phyloP scores from a whole-genome alignment of 192 early-diverging fungal genomes.

The Backusella westeae region DNA sequence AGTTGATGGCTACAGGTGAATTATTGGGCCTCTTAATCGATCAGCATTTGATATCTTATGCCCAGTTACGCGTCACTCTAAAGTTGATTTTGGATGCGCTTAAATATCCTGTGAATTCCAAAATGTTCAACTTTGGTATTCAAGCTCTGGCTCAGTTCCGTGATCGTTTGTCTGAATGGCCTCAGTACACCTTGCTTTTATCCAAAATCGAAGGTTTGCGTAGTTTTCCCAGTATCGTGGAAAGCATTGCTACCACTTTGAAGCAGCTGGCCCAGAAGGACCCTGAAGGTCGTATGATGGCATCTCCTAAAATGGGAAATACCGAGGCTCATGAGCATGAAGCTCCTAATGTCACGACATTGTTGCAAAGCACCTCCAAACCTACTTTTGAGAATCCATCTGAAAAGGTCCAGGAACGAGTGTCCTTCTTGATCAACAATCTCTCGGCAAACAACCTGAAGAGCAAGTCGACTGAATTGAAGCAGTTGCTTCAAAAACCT shows the following conservation, averaged over 20 bases:
- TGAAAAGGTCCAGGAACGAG: conserved; percentile 70
- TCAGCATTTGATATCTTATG: conserved; percentile 76
- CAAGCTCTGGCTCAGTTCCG: conserved; percentile 83
- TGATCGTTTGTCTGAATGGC: conserved; percentile 82
- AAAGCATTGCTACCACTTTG: conserved; percentile 11
- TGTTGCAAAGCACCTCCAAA: conserved; percentile 4
- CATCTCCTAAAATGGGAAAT: neutral
- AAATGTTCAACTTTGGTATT: conserved; percentile 90
- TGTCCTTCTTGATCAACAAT: conserved; percentile 98
- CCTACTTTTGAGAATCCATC: conserved; percentile 17
- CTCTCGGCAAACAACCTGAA: conserved; percentile 82
- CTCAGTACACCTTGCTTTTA: conserved; percentile 80
- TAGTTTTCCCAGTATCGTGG: neutral
- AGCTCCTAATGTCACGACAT: conserved; percentile 1
- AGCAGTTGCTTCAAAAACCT: conserved; percentile 65
- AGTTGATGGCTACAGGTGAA: conserved; percentile 82
- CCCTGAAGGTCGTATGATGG: neutral
- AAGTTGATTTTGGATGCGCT: conserved; percentile 85
- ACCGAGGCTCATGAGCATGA: neutral
- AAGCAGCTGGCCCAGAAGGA: conserved; percentile 15
- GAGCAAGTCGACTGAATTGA: conserved; percentile 74
- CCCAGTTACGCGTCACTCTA: conserved; percentile 77
- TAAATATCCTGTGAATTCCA: conserved; percentile 68
- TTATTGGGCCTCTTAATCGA: conserved; percentile 89
- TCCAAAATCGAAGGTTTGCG: conserved; percentile 68